Evolutionary conservation across 192 early-diverging fungal species (phyloP), one percentile per base, ranked within the genome.

Genomic region (Oehlia diaphana): DNA sequence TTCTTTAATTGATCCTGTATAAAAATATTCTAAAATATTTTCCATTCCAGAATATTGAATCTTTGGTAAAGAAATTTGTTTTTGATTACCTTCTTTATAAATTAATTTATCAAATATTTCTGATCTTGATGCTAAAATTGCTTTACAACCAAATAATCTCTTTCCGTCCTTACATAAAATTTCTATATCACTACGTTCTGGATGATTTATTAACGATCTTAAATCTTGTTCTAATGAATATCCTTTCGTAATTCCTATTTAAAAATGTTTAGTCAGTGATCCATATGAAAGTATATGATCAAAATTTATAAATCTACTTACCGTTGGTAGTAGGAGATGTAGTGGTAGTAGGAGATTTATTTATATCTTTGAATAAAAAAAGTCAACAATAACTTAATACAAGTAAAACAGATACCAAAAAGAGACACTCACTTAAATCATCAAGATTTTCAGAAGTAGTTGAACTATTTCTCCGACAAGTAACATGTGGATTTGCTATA

Each of bases 71-170:
- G 14, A 37, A 50, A 73, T 9, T n/a, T 61, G 26, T 9, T 73
- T 58, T 80, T 58, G 14, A 28, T 74, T 28, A 2, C 53, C 26
- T 26, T 80, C 72, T 70, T 42, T 74, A 26, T 53, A 50, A 58
- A 80, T 37, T 21, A 80, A 28, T 53, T n/a, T 26, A 16, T 73
- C 26, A 21, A 73, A 31, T 26, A 73, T 44, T n/a, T 9, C n/a
- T 14, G 72, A 73, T 16, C 72, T 21, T 26, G 72, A 44, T 73
- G 72, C 72, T 31, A 73, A 58, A 26, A 73, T 73, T 23, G 72
- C 21, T 53, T 47, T n/a, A 58, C n/a, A 53, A 3, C 47, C 72
- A 53, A 16, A 14, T 50, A 73, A 10, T 16, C 6, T 68, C 12
- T 19, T 47, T 2, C 23, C 23, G 58, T 73, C 26, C 28, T 47